These are phyloP conservation scores for Pyrrhoderma noxium DNA, from an alignment of 1,284 basidiomycete species.

Conservation along the genomic window DNA sequence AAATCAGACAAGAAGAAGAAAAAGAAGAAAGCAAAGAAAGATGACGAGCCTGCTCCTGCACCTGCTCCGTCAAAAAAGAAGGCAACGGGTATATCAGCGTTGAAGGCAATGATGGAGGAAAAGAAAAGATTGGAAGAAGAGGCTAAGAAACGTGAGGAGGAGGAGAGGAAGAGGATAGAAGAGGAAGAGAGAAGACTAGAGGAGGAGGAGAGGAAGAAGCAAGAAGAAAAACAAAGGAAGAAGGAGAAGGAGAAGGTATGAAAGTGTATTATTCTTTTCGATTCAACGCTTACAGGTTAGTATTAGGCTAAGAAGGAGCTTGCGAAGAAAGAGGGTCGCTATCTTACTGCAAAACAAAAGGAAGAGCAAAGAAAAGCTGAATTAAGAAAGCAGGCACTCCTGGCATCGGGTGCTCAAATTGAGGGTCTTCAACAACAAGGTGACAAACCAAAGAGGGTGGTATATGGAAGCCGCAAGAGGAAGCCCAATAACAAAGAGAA, in stretches of 20 bases:
- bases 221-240: slow-evolving; percentile 85
- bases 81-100: slow-evolving; percentile 53
- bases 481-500: slow-evolving; percentile 36
- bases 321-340: slow-evolving; percentile 84
- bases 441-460: slow-evolving; percentile 57
- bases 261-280: neutral
- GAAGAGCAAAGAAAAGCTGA: slow-evolving; percentile 90
- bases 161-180: slow-evolving; percentile 70
- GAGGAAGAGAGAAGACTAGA: slow-evolving; percentile 75
- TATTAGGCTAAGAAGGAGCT: slow-evolving; percentile 72
- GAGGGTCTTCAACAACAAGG: slow-evolving; percentile 70
- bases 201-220: slow-evolving; percentile 71
- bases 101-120: slow-evolving; percentile 84
- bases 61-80: slow-evolving; percentile 60
- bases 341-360: slow-evolving; percentile 94
- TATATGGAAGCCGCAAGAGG: slow-evolving; percentile 84
- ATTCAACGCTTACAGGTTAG: slow-evolving; percentile 2
- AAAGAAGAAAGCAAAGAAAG: slow-evolving; percentile 86
- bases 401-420: slow-evolving; percentile 85
- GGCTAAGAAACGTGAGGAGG: slow-evolving; percentile 57
- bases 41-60: slow-evolving; percentile 62
- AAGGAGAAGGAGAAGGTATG: slow-evolving; percentile 86
- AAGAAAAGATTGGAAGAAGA: slow-evolving; percentile 85
- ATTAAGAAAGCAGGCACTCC: slow-evolving; percentile 83
- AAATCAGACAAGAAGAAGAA: slow-evolving; percentile 73